phyloP scores from a whole-genome alignment of 2,329 filamentous ascomycete genomes.

The Colletotrichum sp. region DNA sequence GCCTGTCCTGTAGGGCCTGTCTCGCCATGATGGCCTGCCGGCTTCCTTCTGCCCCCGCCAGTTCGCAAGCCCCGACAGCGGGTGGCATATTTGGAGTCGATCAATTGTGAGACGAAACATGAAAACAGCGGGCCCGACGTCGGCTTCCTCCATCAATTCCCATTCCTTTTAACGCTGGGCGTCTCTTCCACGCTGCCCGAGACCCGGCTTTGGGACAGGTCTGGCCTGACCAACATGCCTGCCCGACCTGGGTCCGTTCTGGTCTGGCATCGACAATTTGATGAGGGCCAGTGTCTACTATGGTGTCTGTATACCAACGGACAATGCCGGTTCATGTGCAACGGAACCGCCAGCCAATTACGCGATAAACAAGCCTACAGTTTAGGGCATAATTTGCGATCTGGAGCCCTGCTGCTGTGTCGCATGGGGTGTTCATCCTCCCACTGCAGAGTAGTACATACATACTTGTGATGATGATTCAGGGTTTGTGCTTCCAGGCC shows the following conservation, averaged over 20 bases:
- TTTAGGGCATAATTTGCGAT: neutral
- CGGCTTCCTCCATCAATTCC: neutral
- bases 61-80: slow-evolving; percentile 16
- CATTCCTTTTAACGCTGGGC: neutral
- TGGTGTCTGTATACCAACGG: neutral
- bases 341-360: neutral
- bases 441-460: neutral
- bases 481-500: neutral
- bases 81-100: slow-evolving; percentile 6
- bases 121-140: slow-evolving; percentile 3
- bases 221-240: neutral
- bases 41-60: slow-evolving; percentile 12
- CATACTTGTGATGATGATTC: neutral
- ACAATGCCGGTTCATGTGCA: neutral
- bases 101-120: slow-evolving; percentile 11
- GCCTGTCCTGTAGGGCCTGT: slow-evolving; percentile 4
- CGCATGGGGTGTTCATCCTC: neutral
- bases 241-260: neutral
- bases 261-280: neutral
- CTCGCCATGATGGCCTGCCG: neutral
- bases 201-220: neutral
- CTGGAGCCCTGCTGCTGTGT: neutral
- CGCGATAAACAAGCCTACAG: neutral
- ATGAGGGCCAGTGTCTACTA: neutral
- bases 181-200: neutral